A percentile compares a stretch with the other conserved stretches of the same genome.
These are phyloP conservation scores for Paramecium octaurelia DNA, from an alignment of 73 alveolate species.

Conservation along the genomic window DNA sequence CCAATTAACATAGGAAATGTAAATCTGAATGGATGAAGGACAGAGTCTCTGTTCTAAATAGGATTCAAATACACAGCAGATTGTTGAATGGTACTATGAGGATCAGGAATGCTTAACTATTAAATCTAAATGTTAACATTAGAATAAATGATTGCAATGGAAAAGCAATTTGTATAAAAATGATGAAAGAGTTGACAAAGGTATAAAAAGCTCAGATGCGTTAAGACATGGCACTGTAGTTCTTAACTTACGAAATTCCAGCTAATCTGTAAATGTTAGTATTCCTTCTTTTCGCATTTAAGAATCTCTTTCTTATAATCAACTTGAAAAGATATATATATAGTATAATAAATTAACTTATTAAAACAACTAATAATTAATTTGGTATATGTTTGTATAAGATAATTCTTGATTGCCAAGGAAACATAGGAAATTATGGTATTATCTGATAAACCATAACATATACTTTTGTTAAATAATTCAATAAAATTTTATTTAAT, in stretches of 20 bases:
- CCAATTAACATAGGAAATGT: background rate
- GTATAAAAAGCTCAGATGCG: background rate
- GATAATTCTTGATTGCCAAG: no score
- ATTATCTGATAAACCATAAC: background rate
- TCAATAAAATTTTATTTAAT: background rate
- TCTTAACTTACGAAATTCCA: background rate
- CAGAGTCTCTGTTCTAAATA: background rate
- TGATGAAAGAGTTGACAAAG: background rate
- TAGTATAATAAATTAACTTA: background rate
- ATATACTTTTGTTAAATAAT: background rate
- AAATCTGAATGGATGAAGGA: background rate
- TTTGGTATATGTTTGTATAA: background rate
- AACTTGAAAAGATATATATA: no score
- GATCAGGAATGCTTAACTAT: background rate
- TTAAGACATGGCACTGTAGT: background rate
- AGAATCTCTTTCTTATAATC: background rate
- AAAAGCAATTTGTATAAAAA: background rate
- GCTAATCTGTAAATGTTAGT: background rate
- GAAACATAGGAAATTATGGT: background rate
- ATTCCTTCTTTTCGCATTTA: background rate
- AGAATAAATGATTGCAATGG: background rate
- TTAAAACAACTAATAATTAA: background rate
- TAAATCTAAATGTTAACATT: background rate
- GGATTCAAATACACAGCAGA: background rate
- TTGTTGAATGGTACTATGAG: background rate